Conservation (phyloP, 1,284 basidiomycete genomes). For the Leccinum proliferum region DNA sequence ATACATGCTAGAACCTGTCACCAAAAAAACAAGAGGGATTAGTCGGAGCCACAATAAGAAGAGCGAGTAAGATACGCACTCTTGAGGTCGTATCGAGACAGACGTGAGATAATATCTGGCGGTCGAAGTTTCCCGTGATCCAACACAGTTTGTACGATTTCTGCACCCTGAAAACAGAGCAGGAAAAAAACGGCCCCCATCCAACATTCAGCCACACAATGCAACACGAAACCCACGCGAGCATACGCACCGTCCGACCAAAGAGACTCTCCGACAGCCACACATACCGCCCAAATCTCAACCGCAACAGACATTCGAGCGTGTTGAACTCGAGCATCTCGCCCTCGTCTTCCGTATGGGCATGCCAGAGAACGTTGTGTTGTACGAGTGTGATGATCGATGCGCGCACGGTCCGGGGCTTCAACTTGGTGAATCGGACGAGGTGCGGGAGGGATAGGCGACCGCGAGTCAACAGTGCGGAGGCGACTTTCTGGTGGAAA, state of each 20-base stretch:
- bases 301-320: constrained; percentile 71
- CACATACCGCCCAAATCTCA: constrained; percentile 79
- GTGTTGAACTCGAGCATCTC: constrained; percentile 78
- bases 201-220: not conserved
- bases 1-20: constrained; percentile 47
- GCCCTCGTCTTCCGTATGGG: constrained; percentile 65
- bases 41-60: not conserved
- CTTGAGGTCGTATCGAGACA: constrained; percentile 54
- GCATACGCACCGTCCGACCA: constrained; percentile 57
- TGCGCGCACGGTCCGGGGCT: constrained; percentile 65
- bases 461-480: constrained; percentile 81
- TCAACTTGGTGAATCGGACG: constrained; percentile 54
- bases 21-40: not conserved
- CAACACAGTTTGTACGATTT: constrained; percentile 71
- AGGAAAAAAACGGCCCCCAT: not conserved
- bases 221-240: not conserved
- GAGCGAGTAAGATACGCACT: constrained; percentile 34
- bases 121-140: constrained; percentile 85
- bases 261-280: constrained; percentile 67
- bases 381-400: constrained; percentile 83
- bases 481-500: constrained; percentile 62
- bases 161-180: constrained; percentile 50
- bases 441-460: constrained; percentile 72
- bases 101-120: constrained; percentile 58
- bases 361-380: constrained; percentile 89